Percentiles rank a stretch among this genome's conserved stretches.
Evolutionary conservation across 495 filamentous ascomycete species (phyloP).

Genomic region (Aspergillus cristatus): DNA sequence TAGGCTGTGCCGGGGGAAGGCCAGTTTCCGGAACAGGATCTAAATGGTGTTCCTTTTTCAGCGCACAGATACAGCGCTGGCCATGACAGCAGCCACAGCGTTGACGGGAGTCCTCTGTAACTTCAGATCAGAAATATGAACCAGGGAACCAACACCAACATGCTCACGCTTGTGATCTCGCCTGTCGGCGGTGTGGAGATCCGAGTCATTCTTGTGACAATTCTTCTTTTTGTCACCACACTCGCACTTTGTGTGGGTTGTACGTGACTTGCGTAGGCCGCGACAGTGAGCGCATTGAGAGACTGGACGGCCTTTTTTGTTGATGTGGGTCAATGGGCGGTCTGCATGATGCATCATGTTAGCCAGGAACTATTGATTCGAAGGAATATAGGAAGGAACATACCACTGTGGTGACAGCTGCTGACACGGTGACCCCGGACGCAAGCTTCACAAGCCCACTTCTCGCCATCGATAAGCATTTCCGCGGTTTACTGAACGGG

Average conservation of each 20-base stretch:
- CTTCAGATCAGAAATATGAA: constrained; percentile 30
- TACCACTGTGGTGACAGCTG: constrained; percentile 87
- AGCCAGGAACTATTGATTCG: constrained; percentile 14
- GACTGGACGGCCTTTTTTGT: constrained; percentile 96
- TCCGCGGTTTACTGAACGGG: constrained; percentile 31
- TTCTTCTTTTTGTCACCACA: constrained; percentile 79
- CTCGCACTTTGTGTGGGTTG: constrained; percentile 93
- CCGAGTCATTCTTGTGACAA: constrained; percentile 54
- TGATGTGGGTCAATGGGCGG: constrained; percentile 88
- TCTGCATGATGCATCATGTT: constrained; percentile 46
- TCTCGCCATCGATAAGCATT: constrained; percentile 85
- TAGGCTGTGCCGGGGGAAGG: constrained; percentile 30
- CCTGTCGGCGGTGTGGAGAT: constrained; percentile 47
- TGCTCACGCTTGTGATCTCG: constrained; percentile 55
- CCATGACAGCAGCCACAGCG: constrained; percentile 75
- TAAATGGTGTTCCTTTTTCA: constrained; percentile 80
- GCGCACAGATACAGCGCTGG: constrained; percentile 79
- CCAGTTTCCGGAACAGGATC: constrained; percentile 62
- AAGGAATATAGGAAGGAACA: constrained; percentile 27
- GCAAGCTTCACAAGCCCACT: constrained; percentile 89
- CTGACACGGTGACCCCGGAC: constrained; percentile 89
- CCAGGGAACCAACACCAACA: constrained; percentile 25
- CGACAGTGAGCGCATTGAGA: constrained; percentile 98
- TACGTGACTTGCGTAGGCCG: constrained; percentile 91
- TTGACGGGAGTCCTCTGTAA: constrained; percentile 51